Evolutionary conservation across 2,329 filamentous ascomycete species (phyloP), one percentile per base, ranked within the genome.

Genomic region (Aschersonia sp.): DNA sequence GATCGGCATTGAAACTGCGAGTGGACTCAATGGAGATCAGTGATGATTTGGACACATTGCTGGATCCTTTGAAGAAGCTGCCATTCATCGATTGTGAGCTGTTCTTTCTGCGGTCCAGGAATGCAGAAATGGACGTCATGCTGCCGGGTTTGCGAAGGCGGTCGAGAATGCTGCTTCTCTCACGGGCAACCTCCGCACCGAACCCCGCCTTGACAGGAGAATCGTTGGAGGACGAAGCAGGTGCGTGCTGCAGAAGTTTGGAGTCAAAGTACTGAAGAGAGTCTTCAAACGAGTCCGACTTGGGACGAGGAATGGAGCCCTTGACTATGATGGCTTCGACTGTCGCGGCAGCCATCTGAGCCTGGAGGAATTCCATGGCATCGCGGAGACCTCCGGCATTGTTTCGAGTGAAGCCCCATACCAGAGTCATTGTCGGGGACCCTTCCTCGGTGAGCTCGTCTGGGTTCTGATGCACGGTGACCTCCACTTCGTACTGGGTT

Each of bases 271-370:
- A 97, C 49, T 89, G 90, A 46, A 97, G 75, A 6, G 90, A 94
- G 57, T 98, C 90, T 63, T 98, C 92, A 54, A 98, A 98, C 0
- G 92, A 96, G 64, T 98, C 92, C 1, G 92, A 97, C 70, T 97
- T 96, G 53, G 92, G 92, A n/a, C 92, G 85, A 22, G 90, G 88
- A 54, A 97, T 92, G n/a, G 87, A 83, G 46, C 92, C 92, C 64
- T 94, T 94, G 58, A 97, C 81, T 42, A 88, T 82, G 49, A 78
- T 85, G 8, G 83, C 78, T 57, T 97, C 87, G n/a, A 96, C 79
- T n/a, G 86, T 85, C 44, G 88, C 84, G 43, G 86, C 83, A 31
- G 94, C 85, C 51, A 97, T 78, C 52, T 88, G 81, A 42, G 86
- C 81, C 56, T 92, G 84, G 55, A 98, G 72, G 62, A 94, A 95